Evolutionary conservation across 2,329 filamentous ascomycete genomes (phyloP).

Genomic region (Phoma sp.): DNA sequence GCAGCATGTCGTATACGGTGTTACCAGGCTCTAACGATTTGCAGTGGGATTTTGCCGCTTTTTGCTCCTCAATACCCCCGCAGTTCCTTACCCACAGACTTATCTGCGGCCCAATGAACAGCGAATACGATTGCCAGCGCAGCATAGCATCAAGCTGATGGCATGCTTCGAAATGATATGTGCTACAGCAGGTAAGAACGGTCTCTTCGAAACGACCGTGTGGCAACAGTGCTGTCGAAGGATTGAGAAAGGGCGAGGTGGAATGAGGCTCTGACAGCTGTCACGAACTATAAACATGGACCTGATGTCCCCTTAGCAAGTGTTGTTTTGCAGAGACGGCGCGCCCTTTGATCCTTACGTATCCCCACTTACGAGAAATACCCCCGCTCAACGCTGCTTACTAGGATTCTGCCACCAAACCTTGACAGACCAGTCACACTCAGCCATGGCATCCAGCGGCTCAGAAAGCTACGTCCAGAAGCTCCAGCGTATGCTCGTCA

Average conservation of each 20-base stretch:
- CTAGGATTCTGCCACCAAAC: slow-evolving; percentile 19
- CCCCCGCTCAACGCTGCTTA: slow-evolving; percentile 29
- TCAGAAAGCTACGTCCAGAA: slow-evolving; percentile 41
- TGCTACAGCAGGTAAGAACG: slow-evolving; percentile 31
- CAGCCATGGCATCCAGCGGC: slow-evolving; percentile 35
- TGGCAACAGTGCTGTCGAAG: slow-evolving; percentile 32
- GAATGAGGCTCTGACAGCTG: slow-evolving; percentile 34
- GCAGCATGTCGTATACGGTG: slow-evolving; percentile 41
- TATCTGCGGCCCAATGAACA: slow-evolving; percentile 39
- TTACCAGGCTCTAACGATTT: slow-evolving; percentile 33
- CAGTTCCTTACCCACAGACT: slow-evolving; percentile 31
- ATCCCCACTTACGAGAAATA: slow-evolving; percentile 32
- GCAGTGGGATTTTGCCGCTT: slow-evolving; percentile 33
- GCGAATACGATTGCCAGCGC: slow-evolving; percentile 35
- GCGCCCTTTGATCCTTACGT: slow-evolving; percentile 28
- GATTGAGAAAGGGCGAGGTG: slow-evolving; percentile 15
- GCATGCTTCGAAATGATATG: slow-evolving; percentile 26
- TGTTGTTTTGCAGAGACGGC: slow-evolving; percentile 29
- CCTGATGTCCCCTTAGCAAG: slow-evolving; percentile 27
- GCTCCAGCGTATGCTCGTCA: slow-evolving; percentile 38
- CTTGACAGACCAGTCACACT: slow-evolving; percentile 19
- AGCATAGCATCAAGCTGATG: slow-evolving; percentile 37
- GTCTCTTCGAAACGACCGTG: slow-evolving; percentile 29
- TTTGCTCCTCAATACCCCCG: slow-evolving; percentile 32
- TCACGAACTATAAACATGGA: slow-evolving; percentile 42